A percentile compares a stretch with the other conserved stretches of the same genome.
Evolutionary conservation across 768 basidiomycete species (phyloP).

Genomic region (Lentinula boryana): DNA sequence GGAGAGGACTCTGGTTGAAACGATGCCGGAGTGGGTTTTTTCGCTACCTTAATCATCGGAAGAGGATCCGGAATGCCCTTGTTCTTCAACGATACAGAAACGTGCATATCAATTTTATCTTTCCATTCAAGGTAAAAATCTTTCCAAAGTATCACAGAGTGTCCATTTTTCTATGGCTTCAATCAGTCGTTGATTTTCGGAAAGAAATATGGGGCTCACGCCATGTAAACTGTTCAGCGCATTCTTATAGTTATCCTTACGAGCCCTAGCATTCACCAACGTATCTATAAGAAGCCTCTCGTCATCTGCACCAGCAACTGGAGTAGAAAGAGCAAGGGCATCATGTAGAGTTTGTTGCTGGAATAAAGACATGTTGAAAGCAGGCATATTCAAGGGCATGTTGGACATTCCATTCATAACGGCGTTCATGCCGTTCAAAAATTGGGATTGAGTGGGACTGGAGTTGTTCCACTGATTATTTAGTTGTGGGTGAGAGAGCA

Average conservation of each 20-base stretch:
- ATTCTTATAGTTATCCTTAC: constrained; percentile 51
- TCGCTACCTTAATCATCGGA: constrained; percentile 23
- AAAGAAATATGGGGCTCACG: constrained; percentile 29
- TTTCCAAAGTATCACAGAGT: constrained; percentile 66
- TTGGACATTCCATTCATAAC: constrained; percentile 11
- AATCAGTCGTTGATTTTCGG: constrained; percentile 2
- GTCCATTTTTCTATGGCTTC: constrained; percentile 34
- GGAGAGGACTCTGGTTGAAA: constrained; percentile 29
- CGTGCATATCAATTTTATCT: constrained; percentile 44
- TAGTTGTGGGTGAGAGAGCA: constrained; percentile 14
- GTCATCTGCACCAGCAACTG: constrained; percentile 47
- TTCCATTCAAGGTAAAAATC: constrained; percentile 75
- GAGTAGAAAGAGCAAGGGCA: constrained; percentile 44
- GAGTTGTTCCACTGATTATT: constrained; percentile 24
- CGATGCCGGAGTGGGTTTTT: constrained; percentile 33
- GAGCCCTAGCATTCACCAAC: constrained; percentile 31
- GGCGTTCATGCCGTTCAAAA: constrained; percentile 13
- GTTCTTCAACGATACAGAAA: constrained; percentile 20
- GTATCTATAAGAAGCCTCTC: constrained; percentile 54
- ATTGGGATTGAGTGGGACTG: constrained; percentile 18
- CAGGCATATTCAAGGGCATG: constrained; percentile 20
- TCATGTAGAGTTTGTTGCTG: constrained; percentile 54
- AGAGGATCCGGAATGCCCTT: constrained; percentile 20
- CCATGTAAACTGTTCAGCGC: constrained; percentile 65
- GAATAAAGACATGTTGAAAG: constrained; percentile 36